Base-by-base conservation (phyloP, 345 rosid species). In the Triadica sebifera region DNA sequence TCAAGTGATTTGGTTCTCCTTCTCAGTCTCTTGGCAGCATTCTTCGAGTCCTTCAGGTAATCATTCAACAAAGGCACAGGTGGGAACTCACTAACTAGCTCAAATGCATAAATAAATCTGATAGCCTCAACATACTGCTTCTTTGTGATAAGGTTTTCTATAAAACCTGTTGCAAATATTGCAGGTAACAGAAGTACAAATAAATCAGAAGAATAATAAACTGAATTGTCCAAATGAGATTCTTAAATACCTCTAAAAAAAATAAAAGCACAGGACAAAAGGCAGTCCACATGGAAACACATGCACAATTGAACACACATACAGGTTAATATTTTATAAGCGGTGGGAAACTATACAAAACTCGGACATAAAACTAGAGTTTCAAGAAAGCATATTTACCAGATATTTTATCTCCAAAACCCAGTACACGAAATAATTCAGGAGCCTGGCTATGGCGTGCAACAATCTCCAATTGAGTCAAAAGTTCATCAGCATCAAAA, bases 401-500 rank as follows among this genome's bases (percentile, higher is more conserved):
- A 46, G 80, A 72, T 24, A 69, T 55, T 50, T 73, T 66, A 57
- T 80, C 82, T 0, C 67, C 58, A 59, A 85, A 55, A 37, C 84
- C 88, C 65, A 85, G 85, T 39, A 6, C 65, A 51, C 39, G 81
- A 55, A 82, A 74, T 39, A 81, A 47, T 12, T 74, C 74, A 11
- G 52, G 81, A 64, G 87, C 74, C 72, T 71, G 85, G 39, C 76
- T 73, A 29, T 58, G 52, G 45, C 75, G 73, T 59, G 77, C 69
- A 34, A 79, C 72, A 43, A 71, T 62, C 62, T 57, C 76, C 65
- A 88, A 59, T 22, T 79, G 74, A 41, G 60, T 19, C n/a, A 78
- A 64, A 50, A 83, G 77, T 66, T 85, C 84, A 62, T 75, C 78
- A n/a, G 72, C 65, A 29, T 75, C 65, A 71, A 81, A 82, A 51